Percentiles rank a stretch among this genome's conserved stretches.
Conservation (phyloP, 2,329 filamentous ascomycete species). For the Neonectria magnoliae region DNA sequence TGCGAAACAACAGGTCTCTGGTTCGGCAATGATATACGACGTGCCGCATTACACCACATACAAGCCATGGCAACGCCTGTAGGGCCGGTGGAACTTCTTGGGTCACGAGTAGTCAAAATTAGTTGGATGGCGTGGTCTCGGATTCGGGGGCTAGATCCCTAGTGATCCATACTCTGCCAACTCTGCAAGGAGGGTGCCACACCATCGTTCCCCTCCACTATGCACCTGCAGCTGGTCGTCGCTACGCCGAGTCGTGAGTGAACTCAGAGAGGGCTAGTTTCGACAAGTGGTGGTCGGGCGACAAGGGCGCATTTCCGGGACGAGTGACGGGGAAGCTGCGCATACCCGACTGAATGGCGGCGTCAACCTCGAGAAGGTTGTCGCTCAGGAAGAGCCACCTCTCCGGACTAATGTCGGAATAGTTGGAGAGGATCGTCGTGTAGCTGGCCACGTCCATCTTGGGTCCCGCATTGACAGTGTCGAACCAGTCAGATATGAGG, state of each 20-base stretch:
- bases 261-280: slow-evolving; percentile 50
- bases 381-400: slow-evolving; percentile 84
- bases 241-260: slow-evolving; percentile 38
- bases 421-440: slow-evolving; percentile 63
- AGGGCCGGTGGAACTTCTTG: slow-evolving; percentile 33
- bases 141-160: slow-evolving; percentile 40
- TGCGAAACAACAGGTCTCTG: slow-evolving; percentile 20
- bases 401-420: slow-evolving; percentile 55
- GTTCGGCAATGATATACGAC: slow-evolving; percentile 8
- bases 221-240: slow-evolving; percentile 38
- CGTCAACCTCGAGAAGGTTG: slow-evolving; percentile 75
- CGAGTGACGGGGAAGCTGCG: slow-evolving; percentile 69
- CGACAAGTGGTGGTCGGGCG: slow-evolving; percentile 55
- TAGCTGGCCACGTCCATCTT: slow-evolving; percentile 78
- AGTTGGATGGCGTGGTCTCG: slow-evolving; percentile 37
- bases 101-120: slow-evolving; percentile 35
- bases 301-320: slow-evolving; percentile 75
- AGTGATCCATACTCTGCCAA: slow-evolving; percentile 36
- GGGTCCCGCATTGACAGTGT: slow-evolving; percentile 81
- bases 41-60: slow-evolving; percentile 32
- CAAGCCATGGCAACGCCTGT: slow-evolving; percentile 29
- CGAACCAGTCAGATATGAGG: slow-evolving; percentile 75
- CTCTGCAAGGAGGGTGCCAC: slow-evolving; percentile 38
- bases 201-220: slow-evolving; percentile 29
- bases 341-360: slow-evolving; percentile 71